phyloP scores from a whole-genome alignment of 495 filamentous ascomycete species.

The Beverwykella pulmonaria region DNA sequence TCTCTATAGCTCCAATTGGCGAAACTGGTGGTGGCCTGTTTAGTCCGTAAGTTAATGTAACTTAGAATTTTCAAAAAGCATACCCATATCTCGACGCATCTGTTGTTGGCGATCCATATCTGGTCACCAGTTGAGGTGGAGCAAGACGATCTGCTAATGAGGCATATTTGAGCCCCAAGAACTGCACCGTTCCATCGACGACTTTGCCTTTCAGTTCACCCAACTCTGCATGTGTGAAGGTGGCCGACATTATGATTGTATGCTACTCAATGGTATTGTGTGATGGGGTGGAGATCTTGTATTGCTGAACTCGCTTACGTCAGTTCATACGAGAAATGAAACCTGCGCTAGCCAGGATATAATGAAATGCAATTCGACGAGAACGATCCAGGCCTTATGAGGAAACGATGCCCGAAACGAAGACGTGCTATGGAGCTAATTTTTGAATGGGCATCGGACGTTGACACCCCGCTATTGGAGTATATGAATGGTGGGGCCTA shows the following conservation, averaged over 20 bases:
- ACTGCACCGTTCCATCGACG: slow-evolving; percentile 31
- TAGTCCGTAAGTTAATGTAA: neutral
- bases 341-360: neutral
- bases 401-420: neutral
- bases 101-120: slow-evolving; percentile 7
- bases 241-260: slow-evolving; percentile 13
- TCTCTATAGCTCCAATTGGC: slow-evolving; percentile 17
- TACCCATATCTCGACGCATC: slow-evolving; percentile 40
- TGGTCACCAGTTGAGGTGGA: slow-evolving; percentile 30
- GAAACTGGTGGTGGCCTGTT: slow-evolving; percentile 31
- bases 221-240: slow-evolving; percentile 16
- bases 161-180: slow-evolving; percentile 42
- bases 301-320: neutral
- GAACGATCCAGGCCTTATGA: neutral
- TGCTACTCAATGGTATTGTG: neutral
- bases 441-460: slow-evolving; percentile 16
- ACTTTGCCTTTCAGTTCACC: slow-evolving; percentile 23
- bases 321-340: neutral
- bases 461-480: slow-evolving; percentile 29
- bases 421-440: slow-evolving; percentile 9
- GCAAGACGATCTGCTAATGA: slow-evolving; percentile 39
- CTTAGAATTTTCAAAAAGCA: neutral
- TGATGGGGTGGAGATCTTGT: neutral
- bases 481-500: slow-evolving; percentile 29
- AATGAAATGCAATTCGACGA: neutral